A percentile compares a stretch with the other conserved stretches of the same genome.
Evolutionary conservation across 1,284 basidiomycete genomes (phyloP).

Genomic region (Polyporus tsugae): DNA sequence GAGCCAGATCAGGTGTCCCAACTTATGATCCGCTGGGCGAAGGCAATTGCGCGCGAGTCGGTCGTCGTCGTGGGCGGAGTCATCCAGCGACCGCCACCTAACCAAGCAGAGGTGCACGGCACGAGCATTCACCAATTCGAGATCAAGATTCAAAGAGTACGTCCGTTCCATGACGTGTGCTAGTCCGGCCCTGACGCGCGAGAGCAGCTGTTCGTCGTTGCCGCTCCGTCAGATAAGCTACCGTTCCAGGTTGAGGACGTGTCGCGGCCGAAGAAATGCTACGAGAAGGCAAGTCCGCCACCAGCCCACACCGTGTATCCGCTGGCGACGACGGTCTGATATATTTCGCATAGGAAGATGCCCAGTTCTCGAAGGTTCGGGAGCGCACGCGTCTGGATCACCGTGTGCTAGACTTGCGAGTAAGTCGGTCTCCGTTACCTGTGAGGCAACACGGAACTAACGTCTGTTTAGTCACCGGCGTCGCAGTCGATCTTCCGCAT

Average conservation of each 20-base stretch:
- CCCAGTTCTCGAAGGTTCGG: constrained; percentile 52
- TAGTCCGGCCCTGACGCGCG: background rate
- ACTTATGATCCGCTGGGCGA: constrained; percentile 75
- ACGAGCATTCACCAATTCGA: constrained; percentile 67
- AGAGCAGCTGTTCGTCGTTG: constrained; percentile 52
- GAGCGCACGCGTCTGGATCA: constrained; percentile 71
- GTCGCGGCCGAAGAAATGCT: constrained; percentile 41
- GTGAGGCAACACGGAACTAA: background rate
- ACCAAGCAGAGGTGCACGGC: constrained; percentile 57
- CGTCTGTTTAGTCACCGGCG: constrained; percentile 52
- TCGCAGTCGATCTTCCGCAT: constrained; percentile 79
- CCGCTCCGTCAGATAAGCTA: constrained; percentile 56
- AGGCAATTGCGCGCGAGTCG: constrained; percentile 62
- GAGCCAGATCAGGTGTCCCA: constrained; percentile 64
- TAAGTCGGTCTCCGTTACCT: constrained; percentile 23
- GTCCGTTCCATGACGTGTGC: constrained; percentile 35
- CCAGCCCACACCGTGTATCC: no score
- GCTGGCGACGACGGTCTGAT: constrained; percentile 33
- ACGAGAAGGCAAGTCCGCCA: constrained; percentile 25
- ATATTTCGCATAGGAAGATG: constrained; percentile 42
- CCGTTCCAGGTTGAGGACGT: constrained; percentile 52
- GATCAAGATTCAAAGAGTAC: constrained; percentile 63
- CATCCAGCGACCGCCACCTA: constrained; percentile 50
- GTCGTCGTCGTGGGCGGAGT: constrained; percentile 71
- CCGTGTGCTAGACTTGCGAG: constrained; percentile 71